These are phyloP conservation scores for Rostrohypoxylon terebratum DNA, from an alignment of 495 filamentous ascomycete genomes.

Conservation along the genomic window DNA sequence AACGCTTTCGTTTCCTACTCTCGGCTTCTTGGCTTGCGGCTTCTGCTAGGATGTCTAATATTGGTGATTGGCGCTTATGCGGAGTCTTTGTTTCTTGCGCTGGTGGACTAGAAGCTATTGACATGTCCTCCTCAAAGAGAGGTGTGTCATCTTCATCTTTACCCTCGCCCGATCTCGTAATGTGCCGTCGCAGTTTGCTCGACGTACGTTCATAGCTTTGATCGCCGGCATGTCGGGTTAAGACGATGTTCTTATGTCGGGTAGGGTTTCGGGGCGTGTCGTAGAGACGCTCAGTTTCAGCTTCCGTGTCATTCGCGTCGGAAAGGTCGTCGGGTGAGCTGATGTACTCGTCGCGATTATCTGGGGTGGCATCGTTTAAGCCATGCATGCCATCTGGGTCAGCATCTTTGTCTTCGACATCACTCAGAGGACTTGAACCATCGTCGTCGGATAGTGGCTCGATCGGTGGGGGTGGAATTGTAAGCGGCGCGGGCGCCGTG, in stretches of 20 bases:
- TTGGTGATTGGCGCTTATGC: constrained; percentile 41
- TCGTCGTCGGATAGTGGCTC: constrained; percentile 54
- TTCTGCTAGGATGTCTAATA: constrained; percentile 45
- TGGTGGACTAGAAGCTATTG: constrained; percentile 50
- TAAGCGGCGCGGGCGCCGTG: constrained; percentile 58
- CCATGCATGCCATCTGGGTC: constrained; percentile 61
- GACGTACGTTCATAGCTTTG: constrained; percentile 68
- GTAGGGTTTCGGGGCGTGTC: constrained; percentile 84
- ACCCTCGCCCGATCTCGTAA: constrained; percentile 48
- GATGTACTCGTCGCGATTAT: constrained; percentile 64
- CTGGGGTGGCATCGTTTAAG: constrained; percentile 56
- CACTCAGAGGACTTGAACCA: constrained; percentile 81
- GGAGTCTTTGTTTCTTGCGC: constrained; percentile 39
- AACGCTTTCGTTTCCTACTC: constrained; percentile 65
- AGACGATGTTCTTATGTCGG: constrained; percentile 69
- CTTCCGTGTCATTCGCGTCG: constrained; percentile 89
- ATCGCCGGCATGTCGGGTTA: constrained; percentile 56
- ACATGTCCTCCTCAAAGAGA: constrained; percentile 58
- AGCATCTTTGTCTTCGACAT: constrained; percentile 80
- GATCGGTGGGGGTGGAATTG: constrained; percentile 59
- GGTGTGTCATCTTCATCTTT: constrained; percentile 55
- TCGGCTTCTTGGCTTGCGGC: constrained; percentile 54
- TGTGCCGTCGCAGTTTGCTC: constrained; percentile 70
- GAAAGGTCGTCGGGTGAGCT: constrained; percentile 61
- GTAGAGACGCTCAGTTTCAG: constrained; percentile 94